phyloP scores from a whole-genome alignment of 2,329 filamentous ascomycete species.

The Triangularia setosa region DNA sequence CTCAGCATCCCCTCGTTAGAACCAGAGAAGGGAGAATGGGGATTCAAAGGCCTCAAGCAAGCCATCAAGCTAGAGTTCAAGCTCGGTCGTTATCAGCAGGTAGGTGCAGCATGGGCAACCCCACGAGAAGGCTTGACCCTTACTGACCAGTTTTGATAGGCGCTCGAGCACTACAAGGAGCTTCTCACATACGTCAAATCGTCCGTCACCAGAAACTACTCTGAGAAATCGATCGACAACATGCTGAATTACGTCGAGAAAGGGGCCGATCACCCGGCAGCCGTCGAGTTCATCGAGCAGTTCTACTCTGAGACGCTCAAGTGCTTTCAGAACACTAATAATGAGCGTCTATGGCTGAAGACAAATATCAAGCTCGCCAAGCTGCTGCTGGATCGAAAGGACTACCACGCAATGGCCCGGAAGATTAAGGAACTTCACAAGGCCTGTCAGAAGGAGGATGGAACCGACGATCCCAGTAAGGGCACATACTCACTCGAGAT shows the following conservation, averaged over 20 bases:
- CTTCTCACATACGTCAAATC: slow-evolving; percentile 97
- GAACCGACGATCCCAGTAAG: slow-evolving; percentile 86
- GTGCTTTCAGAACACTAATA: slow-evolving; percentile 96
- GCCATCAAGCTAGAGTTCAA: slow-evolving; percentile 97
- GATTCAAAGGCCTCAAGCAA: slow-evolving; percentile 96
- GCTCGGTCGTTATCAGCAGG: slow-evolving; percentile 81
- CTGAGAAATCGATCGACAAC: slow-evolving; percentile 98
- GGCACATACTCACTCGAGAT: slow-evolving; percentile 95
- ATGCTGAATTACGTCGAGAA: slow-evolving; percentile 99
- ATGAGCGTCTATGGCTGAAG: slow-evolving; percentile 95
- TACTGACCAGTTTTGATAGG: slow-evolving; percentile 47
- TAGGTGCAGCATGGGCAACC: slow-evolving; percentile 32
- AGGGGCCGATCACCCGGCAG: slow-evolving; percentile 66
- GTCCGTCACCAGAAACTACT: slow-evolving; percentile 95
- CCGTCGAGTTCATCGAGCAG: slow-evolving; percentile 80
- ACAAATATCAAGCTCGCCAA: slow-evolving; percentile 96
- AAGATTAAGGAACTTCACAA: slow-evolving; percentile 87
- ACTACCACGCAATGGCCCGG: slow-evolving; percentile 73
- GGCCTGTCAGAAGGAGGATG: slow-evolving; percentile 82
- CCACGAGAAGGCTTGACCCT: not conserved
- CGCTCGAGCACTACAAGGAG: slow-evolving; percentile 86
- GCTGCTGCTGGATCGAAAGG: slow-evolving; percentile 84
- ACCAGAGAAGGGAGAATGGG: slow-evolving; percentile 93
- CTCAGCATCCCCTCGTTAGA: slow-evolving; percentile 82
- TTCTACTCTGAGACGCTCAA: slow-evolving; percentile 92